phyloP scores from a whole-genome alignment of 1,284 basidiomycete species.

The Ceratobasidium sp. region DNA sequence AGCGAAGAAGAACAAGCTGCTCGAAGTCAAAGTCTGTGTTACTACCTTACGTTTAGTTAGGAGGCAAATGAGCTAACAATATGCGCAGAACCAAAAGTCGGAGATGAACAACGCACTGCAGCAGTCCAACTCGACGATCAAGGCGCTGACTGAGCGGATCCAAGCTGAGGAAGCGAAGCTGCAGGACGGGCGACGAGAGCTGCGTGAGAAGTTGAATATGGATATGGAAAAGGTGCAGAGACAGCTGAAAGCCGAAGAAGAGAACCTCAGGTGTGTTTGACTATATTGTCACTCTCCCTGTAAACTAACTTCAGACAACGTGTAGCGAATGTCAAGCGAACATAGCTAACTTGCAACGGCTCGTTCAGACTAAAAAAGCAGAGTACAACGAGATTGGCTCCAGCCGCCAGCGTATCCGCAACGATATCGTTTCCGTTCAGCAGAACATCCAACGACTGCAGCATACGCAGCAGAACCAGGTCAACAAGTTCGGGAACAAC shows the following conservation, averaged over 20 bases:
- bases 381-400: conserved; percentile 66
- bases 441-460: conserved; percentile 32
- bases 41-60: background rate
- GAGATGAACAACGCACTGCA: conserved; percentile 62
- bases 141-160: conserved; percentile 19
- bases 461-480: conserved; percentile 42
- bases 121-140: conserved; percentile 41
- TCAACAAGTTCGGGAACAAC: conserved; percentile 69
- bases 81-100: conserved; percentile 53
- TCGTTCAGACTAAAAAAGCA: conserved; percentile 26
- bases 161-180: conserved; percentile 43
- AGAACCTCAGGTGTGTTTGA: conserved; percentile 22
- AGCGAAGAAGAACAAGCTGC: conserved; percentile 64
- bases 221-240: conserved; percentile 37
- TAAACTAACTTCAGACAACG: background rate
- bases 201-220: conserved; percentile 34
- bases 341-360: conserved; percentile 26
- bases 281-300: background rate
- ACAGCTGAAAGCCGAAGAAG: conserved; percentile 14
- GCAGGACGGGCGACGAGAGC: conserved; percentile 26
- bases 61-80: background rate
- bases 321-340: conserved; percentile 32
- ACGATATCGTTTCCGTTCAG: background rate
- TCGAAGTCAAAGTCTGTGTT: conserved; percentile 65
- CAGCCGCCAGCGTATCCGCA: conserved; percentile 67